Evolutionary conservation across 106 monocot genomes (phyloP), one percentile per base, ranked within the genome.

Genomic region (Allium sativum): DNA sequence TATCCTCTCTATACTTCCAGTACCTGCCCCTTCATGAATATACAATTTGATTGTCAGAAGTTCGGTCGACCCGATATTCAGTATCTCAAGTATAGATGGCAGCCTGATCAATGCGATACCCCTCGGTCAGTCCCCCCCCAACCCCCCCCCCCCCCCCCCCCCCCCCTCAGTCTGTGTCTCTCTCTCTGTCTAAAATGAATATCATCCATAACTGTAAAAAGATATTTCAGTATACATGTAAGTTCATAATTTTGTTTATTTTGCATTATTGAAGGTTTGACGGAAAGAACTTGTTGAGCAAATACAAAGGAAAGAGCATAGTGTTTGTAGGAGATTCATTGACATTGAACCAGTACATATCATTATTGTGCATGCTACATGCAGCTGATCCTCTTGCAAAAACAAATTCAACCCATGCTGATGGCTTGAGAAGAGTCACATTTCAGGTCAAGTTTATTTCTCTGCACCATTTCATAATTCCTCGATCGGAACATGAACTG

Each of bases 281-380:
- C 44, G 87, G 87, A 11, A 54, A 66, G 62, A 79, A 83, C 52
- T 74, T 87, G 14, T 18, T 87, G 61, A 18, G 4, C 59, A 79
- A 48, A 31, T 79, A 68, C 69, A 82, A 47, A 48, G 81, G 86
- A 20, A 86, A 77, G 89, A 90, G 81, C 89, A 75, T 95, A 7
- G 79, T 95, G 94, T 90, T 95, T 45, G 94, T 95, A 18, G 95
- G 95, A 21, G 95, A 95, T 55, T 95, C 95, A 40, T 62, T 95
- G 10, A 87, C 84, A 69, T 54, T 87, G 54, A 95, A 95, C 65
- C 90, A 95, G 66, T 95, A 79, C 79, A 73, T 84, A 58, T 95
- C 95, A 1, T 75, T 95, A 10, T 52, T 46, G 10, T 95, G 95
- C 77, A 79, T 95, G 81, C 81, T 95, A 16, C 78, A 84, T 52